Evolutionary conservation across 805 yeast genomes (phyloP).

Genomic region (Wickerhamomyces mucosus): DNA sequence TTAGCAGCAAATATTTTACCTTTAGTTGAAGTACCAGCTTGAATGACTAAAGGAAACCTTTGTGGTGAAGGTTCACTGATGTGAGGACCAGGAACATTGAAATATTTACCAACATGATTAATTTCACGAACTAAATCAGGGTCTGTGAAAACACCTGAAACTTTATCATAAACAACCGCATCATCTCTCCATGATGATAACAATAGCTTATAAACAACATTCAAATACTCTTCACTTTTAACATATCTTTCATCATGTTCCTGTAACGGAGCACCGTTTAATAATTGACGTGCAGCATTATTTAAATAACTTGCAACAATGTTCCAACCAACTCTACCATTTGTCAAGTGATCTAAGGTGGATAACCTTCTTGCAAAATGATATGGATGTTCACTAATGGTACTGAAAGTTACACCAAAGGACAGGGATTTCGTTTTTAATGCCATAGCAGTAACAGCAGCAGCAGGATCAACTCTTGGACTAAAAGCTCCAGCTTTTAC

Average conservation of each 20-base stretch:
- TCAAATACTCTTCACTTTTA: conserved; percentile 28
- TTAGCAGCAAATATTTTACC: conserved; percentile 32
- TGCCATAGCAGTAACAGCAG: conserved; percentile 32
- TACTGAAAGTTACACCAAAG: conserved; percentile 29
- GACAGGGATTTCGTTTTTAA: conserved; percentile 27
- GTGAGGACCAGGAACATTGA: conserved; percentile 7
- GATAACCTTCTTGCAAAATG: conserved; percentile 29
- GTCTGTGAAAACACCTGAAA: conserved; percentile 22
- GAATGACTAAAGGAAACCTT: conserved; percentile 31
- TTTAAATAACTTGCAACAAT: conserved; percentile 23
- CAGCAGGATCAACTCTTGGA: conserved; percentile 1
- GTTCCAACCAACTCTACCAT: conserved; percentile 34
- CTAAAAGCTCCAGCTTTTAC: too few species aligned
- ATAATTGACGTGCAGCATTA: conserved; percentile 26
- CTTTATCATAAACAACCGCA: conserved; percentile 11
- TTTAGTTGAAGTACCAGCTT: conserved; percentile 31
- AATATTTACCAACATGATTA: conserved; percentile 23
- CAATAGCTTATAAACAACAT: conserved; percentile 27
- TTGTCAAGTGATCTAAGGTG: conserved; percentile 30
- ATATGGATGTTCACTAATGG: conserved; percentile 30
- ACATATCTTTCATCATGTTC: conserved; percentile 23
- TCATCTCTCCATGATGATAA: conserved; percentile 32
- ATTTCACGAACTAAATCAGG: conserved; percentile 27
- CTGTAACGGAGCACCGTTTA: conserved; percentile 22
- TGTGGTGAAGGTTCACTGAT: conserved; percentile 34